Conservation (phyloP, 768 basidiomycete genomes). For the Podaxis sp. region DNA sequence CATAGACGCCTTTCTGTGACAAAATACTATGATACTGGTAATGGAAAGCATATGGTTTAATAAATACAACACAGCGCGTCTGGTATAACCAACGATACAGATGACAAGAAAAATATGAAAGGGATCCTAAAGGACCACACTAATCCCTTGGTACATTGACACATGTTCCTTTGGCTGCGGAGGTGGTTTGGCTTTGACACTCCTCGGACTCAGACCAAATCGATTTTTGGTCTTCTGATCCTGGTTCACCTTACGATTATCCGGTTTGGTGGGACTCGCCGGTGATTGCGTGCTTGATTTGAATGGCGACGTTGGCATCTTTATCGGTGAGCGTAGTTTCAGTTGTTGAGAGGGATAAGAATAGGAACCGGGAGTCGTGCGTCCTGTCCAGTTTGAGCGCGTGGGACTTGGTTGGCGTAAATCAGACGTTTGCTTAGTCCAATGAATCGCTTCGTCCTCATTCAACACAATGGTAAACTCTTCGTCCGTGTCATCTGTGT, state of each 20-base stretch:
- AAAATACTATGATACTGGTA: neutral
- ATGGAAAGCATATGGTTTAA: constrained; percentile 11
- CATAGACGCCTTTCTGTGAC: constrained; percentile 14
- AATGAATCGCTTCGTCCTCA: constrained; percentile 11
- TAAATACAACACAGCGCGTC: constrained; percentile 11
- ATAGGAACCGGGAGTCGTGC: neutral
- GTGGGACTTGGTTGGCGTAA: constrained; percentile 12
- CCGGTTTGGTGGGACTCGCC: constrained; percentile 3
- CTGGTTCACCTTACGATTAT: neutral
- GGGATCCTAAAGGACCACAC: neutral
- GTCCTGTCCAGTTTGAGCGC: constrained; percentile 4
- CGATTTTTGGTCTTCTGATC: neutral
- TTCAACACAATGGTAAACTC: constrained; percentile 10
- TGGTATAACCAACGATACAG: constrained; percentile 8
- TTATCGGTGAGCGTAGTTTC: neutral
- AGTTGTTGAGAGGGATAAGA: neutral
- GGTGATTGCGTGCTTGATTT: constrained; percentile 3
- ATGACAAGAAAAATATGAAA: constrained; percentile 1
- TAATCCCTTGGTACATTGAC: neutral
- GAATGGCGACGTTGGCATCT: neutral
- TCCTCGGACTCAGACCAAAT: neutral
- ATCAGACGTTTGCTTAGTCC: constrained; percentile 14
- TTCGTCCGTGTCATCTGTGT: neutral
- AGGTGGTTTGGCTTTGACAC: neutral
- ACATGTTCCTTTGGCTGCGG: neutral